Percentiles rank a stretch among this genome's conserved stretches.
These are phyloP conservation scores for Rosa multiflora DNA, from an alignment of 306 rosid species.

Conservation along the genomic window DNA sequence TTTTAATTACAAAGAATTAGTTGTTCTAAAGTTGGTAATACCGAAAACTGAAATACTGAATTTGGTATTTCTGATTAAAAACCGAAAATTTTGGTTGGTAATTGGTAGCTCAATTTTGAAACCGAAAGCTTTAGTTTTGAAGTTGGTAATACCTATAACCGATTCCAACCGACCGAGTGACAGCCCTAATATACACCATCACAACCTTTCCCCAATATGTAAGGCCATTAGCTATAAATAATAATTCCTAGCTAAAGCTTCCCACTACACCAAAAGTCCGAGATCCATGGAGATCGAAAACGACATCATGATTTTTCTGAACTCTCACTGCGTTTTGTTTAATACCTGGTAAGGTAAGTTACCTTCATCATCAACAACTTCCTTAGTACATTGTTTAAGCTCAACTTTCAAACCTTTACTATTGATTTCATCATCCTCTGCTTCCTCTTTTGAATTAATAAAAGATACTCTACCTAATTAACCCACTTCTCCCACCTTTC, in stretches of 20 bases:
- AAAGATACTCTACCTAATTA: constrained; percentile 17
- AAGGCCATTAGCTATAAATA: neutral
- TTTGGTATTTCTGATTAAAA: too few species aligned
- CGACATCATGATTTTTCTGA: constrained; percentile 1
- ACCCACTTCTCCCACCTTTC: constrained; percentile 12
- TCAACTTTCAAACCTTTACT: constrained; percentile 1
- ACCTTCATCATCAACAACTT: constrained; percentile 15
- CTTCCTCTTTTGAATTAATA: neutral
- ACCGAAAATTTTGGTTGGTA: too few species aligned
- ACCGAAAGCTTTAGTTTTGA: too few species aligned
- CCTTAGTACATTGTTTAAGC: neutral
- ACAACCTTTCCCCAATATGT: constrained; percentile 13
- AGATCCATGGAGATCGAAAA: constrained; percentile 3
- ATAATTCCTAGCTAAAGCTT: constrained; percentile 8
- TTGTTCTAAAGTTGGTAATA: too few species aligned
- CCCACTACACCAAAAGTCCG: constrained; percentile 18
- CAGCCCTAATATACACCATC: neutral
- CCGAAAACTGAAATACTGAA: too few species aligned
- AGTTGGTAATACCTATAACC: too few species aligned
- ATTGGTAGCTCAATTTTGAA: too few species aligned
- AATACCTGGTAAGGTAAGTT: neutral
- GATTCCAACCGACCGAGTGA: too few species aligned
- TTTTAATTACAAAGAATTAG: too few species aligned
- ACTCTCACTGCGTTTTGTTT: neutral
- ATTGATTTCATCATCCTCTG: constrained; percentile 8